These are phyloP conservation scores for Helianthus annuus DNA, from an alignment of 129 eudicot genomes.

Conservation along the genomic window DNA sequence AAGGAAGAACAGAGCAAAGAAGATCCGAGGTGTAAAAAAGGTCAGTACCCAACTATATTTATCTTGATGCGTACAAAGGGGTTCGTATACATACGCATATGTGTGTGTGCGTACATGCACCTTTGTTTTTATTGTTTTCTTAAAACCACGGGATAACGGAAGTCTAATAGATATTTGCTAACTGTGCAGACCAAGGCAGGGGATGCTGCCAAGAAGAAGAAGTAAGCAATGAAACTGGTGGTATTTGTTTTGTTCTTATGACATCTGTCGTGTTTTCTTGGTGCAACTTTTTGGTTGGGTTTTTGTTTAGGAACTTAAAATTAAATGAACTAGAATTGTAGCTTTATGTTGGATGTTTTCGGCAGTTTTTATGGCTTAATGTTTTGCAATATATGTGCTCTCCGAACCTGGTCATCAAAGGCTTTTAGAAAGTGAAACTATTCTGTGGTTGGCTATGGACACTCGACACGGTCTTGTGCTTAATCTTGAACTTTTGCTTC, in stretches of 20 bases:
- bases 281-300: slow-evolving; percentile 11
- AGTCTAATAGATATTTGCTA: background rate
- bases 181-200: slow-evolving; percentile 40
- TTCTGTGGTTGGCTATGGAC: no score
- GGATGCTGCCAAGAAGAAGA: slow-evolving; percentile 49
- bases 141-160: background rate
- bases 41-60: background rate
- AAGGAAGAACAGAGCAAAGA: slow-evolving; percentile 50
- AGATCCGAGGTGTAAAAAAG: slow-evolving; percentile 43
- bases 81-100: no score
- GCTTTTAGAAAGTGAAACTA: no score
- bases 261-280: background rate
- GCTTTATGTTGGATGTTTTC: slow-evolving; percentile 7
- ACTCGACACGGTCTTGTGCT: no score
- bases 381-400: background rate
- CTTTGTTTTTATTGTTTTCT: background rate
- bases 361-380: background rate
- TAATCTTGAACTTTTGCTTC: no score
- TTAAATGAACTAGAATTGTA: background rate
- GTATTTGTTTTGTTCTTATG: background rate
- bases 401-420: no score
- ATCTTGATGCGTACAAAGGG: background rate
- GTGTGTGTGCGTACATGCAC: no score
- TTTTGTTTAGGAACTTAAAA: background rate
- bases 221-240: slow-evolving; percentile 11